phyloP scores from a whole-genome alignment of 768 basidiomycete species.

The Hericium erinaceus region DNA sequence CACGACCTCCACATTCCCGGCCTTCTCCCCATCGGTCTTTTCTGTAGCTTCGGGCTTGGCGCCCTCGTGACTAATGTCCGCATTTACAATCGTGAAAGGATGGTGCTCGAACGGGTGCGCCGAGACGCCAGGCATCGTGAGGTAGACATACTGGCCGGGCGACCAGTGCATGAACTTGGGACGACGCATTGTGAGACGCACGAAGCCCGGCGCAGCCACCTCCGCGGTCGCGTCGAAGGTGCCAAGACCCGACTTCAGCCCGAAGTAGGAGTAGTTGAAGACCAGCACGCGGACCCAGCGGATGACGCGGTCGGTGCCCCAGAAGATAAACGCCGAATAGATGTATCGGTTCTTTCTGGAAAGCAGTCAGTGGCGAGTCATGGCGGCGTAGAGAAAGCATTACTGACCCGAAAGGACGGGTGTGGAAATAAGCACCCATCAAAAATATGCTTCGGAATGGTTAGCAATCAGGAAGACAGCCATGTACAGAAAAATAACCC shows the following conservation, averaged over 20 bases:
- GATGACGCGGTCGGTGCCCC: constrained; percentile 45
- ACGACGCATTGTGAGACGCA: constrained; percentile 37
- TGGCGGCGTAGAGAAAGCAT: not conserved
- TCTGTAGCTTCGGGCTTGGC: not conserved
- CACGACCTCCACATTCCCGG: constrained; percentile 3
- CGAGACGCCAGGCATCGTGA: constrained; percentile 40
- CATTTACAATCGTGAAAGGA: constrained; percentile 53
- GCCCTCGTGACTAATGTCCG: not conserved
- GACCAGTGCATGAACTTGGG: constrained; percentile 40
- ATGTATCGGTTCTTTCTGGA: constrained; percentile 24
- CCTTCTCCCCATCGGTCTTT: constrained; percentile 4
- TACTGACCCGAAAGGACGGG: constrained; percentile 16
- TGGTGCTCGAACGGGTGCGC: constrained; percentile 41
- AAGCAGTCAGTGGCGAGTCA: not conserved
- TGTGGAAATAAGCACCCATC: constrained; percentile 24
- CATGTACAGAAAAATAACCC: constrained; percentile 10
- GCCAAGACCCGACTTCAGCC: constrained; percentile 17
- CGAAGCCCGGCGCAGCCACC: constrained; percentile 33
- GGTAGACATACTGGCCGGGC: constrained; percentile 46
- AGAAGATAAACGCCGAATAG: constrained; percentile 44
- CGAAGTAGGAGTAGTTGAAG: constrained; percentile 35
- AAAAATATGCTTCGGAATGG: constrained; percentile 20
- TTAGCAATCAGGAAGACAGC: not conserved
- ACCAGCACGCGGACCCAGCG: constrained; percentile 35
- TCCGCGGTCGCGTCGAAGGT: constrained; percentile 31